A percentile compares a stretch with the other conserved stretches of the same genome.
These are phyloP conservation scores for Phytomonas sp. DNA, from an alignment of 208 protist species.

Conservation along the genomic window DNA sequence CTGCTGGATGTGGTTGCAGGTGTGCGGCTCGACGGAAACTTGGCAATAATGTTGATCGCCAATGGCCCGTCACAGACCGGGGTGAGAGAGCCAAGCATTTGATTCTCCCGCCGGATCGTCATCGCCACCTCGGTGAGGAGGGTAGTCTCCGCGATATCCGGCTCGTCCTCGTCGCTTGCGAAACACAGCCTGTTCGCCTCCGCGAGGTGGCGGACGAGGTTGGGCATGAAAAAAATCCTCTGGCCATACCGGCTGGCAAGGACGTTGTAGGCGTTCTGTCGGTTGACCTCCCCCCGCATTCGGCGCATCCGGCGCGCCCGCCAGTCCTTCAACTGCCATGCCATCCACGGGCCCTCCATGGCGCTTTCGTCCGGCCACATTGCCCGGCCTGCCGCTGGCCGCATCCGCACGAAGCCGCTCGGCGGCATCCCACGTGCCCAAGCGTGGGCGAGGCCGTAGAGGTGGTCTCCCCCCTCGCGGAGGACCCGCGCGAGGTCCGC, in stretches of 20 bases:
- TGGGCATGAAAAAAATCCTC: slow-evolving; percentile 2
- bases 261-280: neutral
- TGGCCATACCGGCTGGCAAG: neutral
- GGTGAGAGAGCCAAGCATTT: neutral
- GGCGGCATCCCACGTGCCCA: slow-evolving; percentile 66
- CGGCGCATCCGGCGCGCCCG: neutral
- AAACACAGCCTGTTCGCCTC: neutral
- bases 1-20: neutral
- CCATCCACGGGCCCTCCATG: neutral
- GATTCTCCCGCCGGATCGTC: neutral
- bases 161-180: neutral
- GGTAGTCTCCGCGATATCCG: neutral
- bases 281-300: neutral
- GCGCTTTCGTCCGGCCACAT: slow-evolving; percentile 61
- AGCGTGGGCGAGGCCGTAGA: slow-evolving; percentile 70
- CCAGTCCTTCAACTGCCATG: neutral
- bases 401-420: slow-evolving; percentile 55
- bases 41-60: slow-evolving; percentile 39
- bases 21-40: neutral
- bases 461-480: slow-evolving; percentile 30
- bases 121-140: neutral
- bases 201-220: slow-evolving; percentile 15
- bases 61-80: slow-evolving; percentile 28
- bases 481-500: slow-evolving; percentile 24
- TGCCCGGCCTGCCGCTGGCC: slow-evolving; percentile 41